Percentiles rank a stretch among this genome's conserved stretches.
Conservation (phyloP, 1,284 basidiomycete species). For the Lignosus rhinocerotis region DNA sequence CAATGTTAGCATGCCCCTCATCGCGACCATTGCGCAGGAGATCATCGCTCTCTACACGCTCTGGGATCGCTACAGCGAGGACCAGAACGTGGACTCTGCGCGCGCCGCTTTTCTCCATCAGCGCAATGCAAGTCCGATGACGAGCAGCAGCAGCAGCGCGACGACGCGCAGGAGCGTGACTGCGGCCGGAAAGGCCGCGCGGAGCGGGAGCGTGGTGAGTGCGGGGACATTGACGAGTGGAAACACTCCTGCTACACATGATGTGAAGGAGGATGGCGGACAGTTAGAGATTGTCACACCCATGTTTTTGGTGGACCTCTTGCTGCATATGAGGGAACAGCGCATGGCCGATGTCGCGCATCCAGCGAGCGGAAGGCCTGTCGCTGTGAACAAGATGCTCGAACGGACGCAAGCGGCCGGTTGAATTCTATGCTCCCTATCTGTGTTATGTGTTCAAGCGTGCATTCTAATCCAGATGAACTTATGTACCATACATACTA, state of each 20-base stretch:
- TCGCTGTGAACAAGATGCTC: constrained; percentile 65
- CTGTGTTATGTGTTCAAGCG: no score
- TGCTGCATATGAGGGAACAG: constrained; percentile 70
- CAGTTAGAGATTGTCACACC: constrained; percentile 48
- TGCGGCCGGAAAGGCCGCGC: constrained; percentile 19
- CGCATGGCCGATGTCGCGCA: constrained; percentile 62
- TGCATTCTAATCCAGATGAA: background rate
- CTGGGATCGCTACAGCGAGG: constrained; percentile 81
- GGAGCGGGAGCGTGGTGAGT: constrained; percentile 28
- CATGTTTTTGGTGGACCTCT: constrained; percentile 49
- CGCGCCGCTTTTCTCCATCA: constrained; percentile 19
- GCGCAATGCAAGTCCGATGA: background rate
- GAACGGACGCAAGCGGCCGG: constrained; percentile 68
- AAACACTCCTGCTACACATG: constrained; percentile 31
- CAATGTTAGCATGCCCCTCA: constrained; percentile 79
- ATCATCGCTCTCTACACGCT: constrained; percentile 87
- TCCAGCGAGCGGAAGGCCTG: constrained; percentile 46
- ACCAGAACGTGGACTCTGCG: constrained; percentile 33
- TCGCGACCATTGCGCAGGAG: constrained; percentile 90
- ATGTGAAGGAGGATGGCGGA: constrained; percentile 30
- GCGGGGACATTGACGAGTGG: constrained; percentile 21
- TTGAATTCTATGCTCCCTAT: constrained; percentile 22
- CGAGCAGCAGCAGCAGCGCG: no score
- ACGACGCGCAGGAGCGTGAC: constrained; percentile 6
- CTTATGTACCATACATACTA: constrained; percentile 11